These are phyloP conservation scores for Ramaria sp. DNA, from an alignment of 768 basidiomycete species.

Conservation along the genomic window DNA sequence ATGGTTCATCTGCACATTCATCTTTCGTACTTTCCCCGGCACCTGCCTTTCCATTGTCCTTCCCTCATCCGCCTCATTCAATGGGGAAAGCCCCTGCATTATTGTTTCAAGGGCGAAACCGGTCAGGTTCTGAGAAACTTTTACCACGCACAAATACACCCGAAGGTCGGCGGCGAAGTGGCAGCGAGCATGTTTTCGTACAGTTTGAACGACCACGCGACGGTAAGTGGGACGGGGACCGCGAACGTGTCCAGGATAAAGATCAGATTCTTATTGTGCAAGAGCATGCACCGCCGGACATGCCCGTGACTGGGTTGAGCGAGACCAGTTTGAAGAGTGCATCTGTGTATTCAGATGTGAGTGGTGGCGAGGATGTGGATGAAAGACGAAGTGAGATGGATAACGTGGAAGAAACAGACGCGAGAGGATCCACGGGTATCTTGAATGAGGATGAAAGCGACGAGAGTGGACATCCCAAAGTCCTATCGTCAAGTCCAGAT, in stretches of 20 bases:
- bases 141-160: not conserved
- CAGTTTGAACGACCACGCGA: not conserved
- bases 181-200: not conserved
- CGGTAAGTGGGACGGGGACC: not conserved
- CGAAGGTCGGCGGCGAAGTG: not conserved
- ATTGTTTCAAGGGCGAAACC: not conserved
- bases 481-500: not conserved
- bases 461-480: not conserved
- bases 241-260: not conserved
- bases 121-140: conserved; percentile 1
- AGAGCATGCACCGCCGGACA: not conserved
- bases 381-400: not conserved
- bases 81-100: not conserved
- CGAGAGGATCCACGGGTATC: not conserved
- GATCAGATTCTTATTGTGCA: not conserved
- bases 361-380: not conserved
- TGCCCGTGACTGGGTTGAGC: not conserved
- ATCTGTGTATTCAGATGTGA: not conserved
- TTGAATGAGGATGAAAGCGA: not conserved
- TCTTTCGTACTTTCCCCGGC: not conserved
- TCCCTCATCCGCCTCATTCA: not conserved
- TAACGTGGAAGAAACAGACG: not conserved
- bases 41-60: not conserved
- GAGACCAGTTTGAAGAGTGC: not conserved
- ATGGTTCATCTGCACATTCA: conserved; percentile 1